Percentiles rank a stretch among this genome's conserved stretches.
phyloP scores from a whole-genome alignment of 106 monocot species.

The Iris macrosiphon region DNA sequence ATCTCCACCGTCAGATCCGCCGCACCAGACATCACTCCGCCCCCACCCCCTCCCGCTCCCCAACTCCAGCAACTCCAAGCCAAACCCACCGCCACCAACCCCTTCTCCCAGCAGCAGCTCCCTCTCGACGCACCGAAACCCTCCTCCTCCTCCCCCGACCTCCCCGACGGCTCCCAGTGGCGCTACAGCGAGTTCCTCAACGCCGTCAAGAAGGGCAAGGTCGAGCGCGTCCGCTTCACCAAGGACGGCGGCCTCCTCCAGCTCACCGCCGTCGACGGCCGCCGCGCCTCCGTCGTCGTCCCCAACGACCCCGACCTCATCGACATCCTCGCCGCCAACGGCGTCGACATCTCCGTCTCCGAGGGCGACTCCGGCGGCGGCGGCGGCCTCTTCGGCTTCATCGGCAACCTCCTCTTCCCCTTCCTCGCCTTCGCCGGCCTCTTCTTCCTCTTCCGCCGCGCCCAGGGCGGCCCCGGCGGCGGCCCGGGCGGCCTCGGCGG shows the following conservation, averaged over 20 bases:
- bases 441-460: conserved; percentile 88
- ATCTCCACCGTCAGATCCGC: conserved; percentile 40
- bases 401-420: conserved; percentile 91
- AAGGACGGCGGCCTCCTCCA: conserved; percentile 83
- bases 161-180: conserved; percentile 92
- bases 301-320: conserved; percentile 94
- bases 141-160: conserved; percentile 46
- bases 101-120: conserved; percentile 41
- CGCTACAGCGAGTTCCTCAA: conserved; percentile 95
- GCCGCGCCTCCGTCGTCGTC: conserved; percentile 80
- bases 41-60: conserved; percentile 77
- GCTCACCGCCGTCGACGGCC: conserved; percentile 92
- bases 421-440: conserved; percentile 89
- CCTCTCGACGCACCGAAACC: conserved; percentile 72
- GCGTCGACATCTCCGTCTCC: conserved; percentile 95
- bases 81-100: conserved; percentile 24
- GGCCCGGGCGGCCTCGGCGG: conserved; percentile 95
- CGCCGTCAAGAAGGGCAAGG: conserved; percentile 94
- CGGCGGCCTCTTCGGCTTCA: conserved; percentile 45
- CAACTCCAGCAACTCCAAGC: conserved; percentile 72
- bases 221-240: conserved; percentile 90
- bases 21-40: conserved; percentile 67
- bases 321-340: conserved; percentile 97
- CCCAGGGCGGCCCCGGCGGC: conserved; percentile 79
- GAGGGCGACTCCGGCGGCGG: conserved; percentile 65